Percentiles rank a stretch among this genome's conserved stretches.
These are phyloP conservation scores for Fomitopsis palustris DNA, from an alignment of 1,284 basidiomycete species.

Conservation along the genomic window DNA sequence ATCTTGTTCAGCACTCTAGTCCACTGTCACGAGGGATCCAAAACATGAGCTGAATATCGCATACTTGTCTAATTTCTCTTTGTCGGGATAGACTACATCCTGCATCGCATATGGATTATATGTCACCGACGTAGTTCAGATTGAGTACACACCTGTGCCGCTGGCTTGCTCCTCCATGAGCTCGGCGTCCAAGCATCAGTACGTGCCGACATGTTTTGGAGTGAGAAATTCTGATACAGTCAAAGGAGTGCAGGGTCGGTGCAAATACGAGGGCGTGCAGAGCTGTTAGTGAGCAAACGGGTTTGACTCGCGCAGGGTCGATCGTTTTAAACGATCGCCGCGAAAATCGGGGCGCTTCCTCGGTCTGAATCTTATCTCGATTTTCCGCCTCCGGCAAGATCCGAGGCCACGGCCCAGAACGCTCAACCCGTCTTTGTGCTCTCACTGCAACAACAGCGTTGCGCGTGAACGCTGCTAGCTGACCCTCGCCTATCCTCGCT, in stretches of 20 bases:
- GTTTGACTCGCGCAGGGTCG: not conserved
- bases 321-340: not conserved
- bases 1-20: conserved; percentile 82
- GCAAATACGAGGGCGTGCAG: not conserved
- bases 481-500: too few relatives aligned
- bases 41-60: conserved; percentile 1
- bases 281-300: not conserved
- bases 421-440: too few relatives aligned
- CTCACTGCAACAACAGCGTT: too few relatives aligned
- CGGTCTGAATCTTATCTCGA: not conserved
- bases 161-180: conserved; percentile 62
- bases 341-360: not conserved
- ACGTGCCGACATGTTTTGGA: not conserved
- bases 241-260: too few relatives aligned
- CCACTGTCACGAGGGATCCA: conserved; percentile 27
- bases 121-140: not conserved
- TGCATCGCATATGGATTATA: conserved; percentile 17
- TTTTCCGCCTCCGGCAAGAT: not conserved
- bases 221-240: too few relatives aligned
- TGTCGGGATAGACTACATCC: conserved; percentile 55
- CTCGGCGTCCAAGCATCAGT: conserved; percentile 39
- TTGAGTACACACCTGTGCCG: conserved; percentile 48
- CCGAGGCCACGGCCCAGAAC: too few relatives aligned
- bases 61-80: conserved; percentile 43
- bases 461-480: too few relatives aligned